These are phyloP conservation scores for Agastache rugosa DNA, from an alignment of 257 asterid species.

Conservation along the genomic window DNA sequence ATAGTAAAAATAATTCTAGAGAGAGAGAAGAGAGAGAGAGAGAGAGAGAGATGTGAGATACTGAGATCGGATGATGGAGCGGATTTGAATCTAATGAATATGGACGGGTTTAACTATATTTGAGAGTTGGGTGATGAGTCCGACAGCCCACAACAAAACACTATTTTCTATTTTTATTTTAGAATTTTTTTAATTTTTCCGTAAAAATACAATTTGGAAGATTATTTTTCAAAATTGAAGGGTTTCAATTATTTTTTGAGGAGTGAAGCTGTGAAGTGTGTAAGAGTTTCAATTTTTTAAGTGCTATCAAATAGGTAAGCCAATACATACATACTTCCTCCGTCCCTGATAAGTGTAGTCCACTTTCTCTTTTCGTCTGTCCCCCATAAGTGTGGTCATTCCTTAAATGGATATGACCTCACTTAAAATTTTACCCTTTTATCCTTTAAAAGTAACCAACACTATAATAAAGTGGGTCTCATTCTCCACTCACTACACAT, in stretches of 20 bases:
- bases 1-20: conserved; percentile 11
- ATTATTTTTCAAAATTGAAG: neutral
- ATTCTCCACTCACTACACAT: no score
- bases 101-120: conserved; percentile 49
- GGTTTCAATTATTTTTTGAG: neutral
- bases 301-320: neutral
- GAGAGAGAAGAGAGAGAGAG: neutral
- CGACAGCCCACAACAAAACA: conserved; percentile 36
- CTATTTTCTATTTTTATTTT: neutral
- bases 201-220: neutral
- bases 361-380: no score
- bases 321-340: no score
- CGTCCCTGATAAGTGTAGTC: no score
- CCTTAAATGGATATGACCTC: no score
- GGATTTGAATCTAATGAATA: conserved; percentile 51
- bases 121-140: conserved; percentile 43
- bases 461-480: no score
- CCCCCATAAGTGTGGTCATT: no score
- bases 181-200: neutral
- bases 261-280: no score
- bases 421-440: no score
- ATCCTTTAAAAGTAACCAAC: no score
- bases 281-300: neutral
- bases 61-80: conserved; percentile 42
- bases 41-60: neutral